Evolutionary conservation across 352 stramenopile genomes (phyloP), one percentile per base, ranked within the genome.

Genomic region (Globisporangium middletonii): DNA sequence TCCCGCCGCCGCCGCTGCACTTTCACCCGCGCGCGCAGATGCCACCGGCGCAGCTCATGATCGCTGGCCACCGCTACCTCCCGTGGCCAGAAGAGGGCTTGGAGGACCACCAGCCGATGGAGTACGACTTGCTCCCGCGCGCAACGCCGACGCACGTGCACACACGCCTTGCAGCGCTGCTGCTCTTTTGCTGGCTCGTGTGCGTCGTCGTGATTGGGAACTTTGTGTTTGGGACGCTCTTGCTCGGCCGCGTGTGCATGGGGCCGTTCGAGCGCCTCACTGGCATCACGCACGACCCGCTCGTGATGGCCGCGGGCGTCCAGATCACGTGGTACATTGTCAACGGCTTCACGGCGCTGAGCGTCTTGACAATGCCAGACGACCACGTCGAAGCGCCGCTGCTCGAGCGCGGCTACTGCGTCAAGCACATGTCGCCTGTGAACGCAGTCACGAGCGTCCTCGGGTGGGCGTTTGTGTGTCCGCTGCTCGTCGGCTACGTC

Each of bases 61-160:
- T 92, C 16, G 64, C 88, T 52, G 86, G 83, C 0, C 78, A 84
- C 16, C 74, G 83, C 12, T 95, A 94, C 47, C 63, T 94, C 27
- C 83, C 83, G 33, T 94, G 86, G 86, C 83, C 83, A 9, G 83
- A 94, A 68, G 82, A 95, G 56, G 83, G 83, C 18, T 54, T 94
- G 13, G 78, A 93, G 4, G 80, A 93, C 49, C 62, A 67, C 0
- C 71, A 81, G 44, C 70, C 77, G 15, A 70, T 85, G 46, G 82
- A 93, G 60, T 94, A 93, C 53, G 72, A 82, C 18, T 54, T 94
- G 41, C 69, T 95, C 3, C 71, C 71, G 18, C 75, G 85, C 35
- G 57, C 66, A 11, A 73, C 47, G 11, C 83, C 85, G 15, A 70
- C 75, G 6, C 68, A 89, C 45, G 60, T 95, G 1, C 63, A 71